These are phyloP conservation scores for Mycena sanguinolenta DNA, from an alignment of 768 basidiomycete genomes.

Conservation along the genomic window DNA sequence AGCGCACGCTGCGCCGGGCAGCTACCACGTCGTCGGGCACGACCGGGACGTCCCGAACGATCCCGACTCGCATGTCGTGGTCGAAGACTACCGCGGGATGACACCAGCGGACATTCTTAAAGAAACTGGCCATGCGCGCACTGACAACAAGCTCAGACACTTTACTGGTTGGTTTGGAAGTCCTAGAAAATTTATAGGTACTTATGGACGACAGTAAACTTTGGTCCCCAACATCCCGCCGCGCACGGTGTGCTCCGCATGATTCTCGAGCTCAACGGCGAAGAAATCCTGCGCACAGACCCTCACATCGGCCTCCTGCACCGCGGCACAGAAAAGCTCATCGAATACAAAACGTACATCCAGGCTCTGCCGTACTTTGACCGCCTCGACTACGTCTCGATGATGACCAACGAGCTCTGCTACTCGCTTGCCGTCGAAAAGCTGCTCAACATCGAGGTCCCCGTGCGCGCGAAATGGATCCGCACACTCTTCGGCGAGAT, in stretches of 20 bases:
- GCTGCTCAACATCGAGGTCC: conserved; percentile 95
- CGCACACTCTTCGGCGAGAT: conserved; percentile 97
- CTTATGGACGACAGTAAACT: too few species aligned
- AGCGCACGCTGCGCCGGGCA: not conserved
- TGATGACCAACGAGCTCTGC: conserved; percentile 99
- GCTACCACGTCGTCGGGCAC: conserved; percentile 33
- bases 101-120: conserved; percentile 83
- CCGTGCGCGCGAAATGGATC: conserved; percentile 98
- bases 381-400: conserved; percentile 98
- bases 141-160: conserved; percentile 89
- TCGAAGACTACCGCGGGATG: conserved; percentile 89
- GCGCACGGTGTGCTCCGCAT: conserved; percentile 98
- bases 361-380: conserved; percentile 99
- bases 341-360: conserved; percentile 98
- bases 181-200: too few species aligned
- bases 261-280: conserved; percentile 97
- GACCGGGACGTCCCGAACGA: conserved; percentile 13
- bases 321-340: conserved; percentile 97
- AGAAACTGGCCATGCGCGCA: conserved; percentile 72
- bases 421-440: conserved; percentile 99
- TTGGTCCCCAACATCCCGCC: conserved; percentile 99
- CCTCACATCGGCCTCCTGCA: conserved; percentile 98
- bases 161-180: too few species aligned
- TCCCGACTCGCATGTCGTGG: conserved; percentile 49
- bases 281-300: conserved; percentile 91